phyloP scores from a whole-genome alignment of 148 eudicot genomes.

The Chenopodium formosanum region DNA sequence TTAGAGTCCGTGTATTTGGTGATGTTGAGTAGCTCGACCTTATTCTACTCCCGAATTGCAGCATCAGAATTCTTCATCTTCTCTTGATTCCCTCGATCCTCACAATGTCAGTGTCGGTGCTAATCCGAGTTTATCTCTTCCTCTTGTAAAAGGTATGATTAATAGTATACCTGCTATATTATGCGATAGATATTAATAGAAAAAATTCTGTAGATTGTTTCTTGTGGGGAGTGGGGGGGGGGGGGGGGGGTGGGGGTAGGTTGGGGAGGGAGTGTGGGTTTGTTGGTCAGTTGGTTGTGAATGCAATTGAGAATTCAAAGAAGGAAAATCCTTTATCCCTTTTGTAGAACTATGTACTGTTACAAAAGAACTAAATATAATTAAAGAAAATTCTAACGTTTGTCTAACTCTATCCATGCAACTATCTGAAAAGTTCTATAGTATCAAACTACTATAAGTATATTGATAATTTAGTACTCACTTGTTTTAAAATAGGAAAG shows the following conservation, averaged over 20 bases:
- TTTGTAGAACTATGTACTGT: not conserved
- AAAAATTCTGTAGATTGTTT: too few relatives aligned
- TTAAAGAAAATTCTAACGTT: not conserved
- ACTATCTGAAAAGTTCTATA: not conserved
- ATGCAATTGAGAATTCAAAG: not conserved
- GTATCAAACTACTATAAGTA: not conserved
- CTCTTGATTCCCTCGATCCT: conserved; percentile 65
- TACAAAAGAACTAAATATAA: too few relatives aligned
- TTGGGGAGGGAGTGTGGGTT: too few relatives aligned
- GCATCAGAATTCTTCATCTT: conserved; percentile 65
- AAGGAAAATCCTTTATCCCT: too few relatives aligned
- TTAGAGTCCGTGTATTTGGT: conserved; percentile 72
- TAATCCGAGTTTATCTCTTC: conserved; percentile 74
- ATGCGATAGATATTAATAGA: not conserved
- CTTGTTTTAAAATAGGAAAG: not conserved
- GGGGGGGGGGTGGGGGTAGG: too few relatives aligned
- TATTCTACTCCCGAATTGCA: conserved; percentile 42
- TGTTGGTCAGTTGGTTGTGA: not conserved
- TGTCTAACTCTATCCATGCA: not conserved
- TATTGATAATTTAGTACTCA: not conserved
- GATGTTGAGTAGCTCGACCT: conserved; percentile 51
- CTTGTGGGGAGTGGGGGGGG: too few relatives aligned
- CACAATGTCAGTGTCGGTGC: conserved; percentile 55
- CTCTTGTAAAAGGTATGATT: conserved; percentile 76
- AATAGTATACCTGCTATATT: not conserved